These are phyloP conservation scores for Coemansia sp. DNA, from an alignment of 192 early-diverging fungal species.

Conservation along the genomic window DNA sequence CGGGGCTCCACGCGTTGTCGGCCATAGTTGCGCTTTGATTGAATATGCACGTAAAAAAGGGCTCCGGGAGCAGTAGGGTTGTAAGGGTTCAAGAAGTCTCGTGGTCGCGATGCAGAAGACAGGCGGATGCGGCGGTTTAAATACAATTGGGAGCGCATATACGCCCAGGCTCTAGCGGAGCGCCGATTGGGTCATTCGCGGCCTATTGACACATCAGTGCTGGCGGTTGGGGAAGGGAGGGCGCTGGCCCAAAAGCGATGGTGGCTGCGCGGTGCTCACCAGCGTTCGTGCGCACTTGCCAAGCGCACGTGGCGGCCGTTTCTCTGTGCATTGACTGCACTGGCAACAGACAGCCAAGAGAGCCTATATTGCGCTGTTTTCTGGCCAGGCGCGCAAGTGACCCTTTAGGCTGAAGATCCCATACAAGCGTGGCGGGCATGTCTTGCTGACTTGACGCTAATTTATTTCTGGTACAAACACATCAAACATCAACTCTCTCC, in stretches of 20 bases:
- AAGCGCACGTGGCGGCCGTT: not conserved
- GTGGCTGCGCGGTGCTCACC: not conserved
- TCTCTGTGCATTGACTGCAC: not conserved
- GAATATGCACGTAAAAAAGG: not conserved
- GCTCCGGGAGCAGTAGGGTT: not conserved
- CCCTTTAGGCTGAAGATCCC: slow-evolving; percentile 6
- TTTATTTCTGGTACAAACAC: not conserved
- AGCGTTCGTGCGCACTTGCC: not conserved
- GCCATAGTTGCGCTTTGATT: not conserved
- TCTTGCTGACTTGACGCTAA: not conserved
- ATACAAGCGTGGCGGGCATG: slow-evolving; percentile 15
- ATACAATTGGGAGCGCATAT: not conserved
- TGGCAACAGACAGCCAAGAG: no score
- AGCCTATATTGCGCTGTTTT: no score
- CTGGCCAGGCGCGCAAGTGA: no score
- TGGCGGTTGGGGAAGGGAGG: not conserved
- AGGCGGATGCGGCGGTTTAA: not conserved
- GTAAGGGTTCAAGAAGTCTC: not conserved
- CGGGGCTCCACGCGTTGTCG: slow-evolving; percentile 60
- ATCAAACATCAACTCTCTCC: not conserved
- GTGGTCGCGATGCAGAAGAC: not conserved
- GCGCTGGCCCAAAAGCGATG: not conserved
- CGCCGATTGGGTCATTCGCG: slow-evolving; percentile 3
- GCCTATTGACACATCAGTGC: slow-evolving; percentile 3
- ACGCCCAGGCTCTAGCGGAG: not conserved